Percentiles rank a stretch among this genome's conserved stretches.
Conservation (phyloP, 1,284 basidiomycete species). For the Irpex rosettiformis region DNA sequence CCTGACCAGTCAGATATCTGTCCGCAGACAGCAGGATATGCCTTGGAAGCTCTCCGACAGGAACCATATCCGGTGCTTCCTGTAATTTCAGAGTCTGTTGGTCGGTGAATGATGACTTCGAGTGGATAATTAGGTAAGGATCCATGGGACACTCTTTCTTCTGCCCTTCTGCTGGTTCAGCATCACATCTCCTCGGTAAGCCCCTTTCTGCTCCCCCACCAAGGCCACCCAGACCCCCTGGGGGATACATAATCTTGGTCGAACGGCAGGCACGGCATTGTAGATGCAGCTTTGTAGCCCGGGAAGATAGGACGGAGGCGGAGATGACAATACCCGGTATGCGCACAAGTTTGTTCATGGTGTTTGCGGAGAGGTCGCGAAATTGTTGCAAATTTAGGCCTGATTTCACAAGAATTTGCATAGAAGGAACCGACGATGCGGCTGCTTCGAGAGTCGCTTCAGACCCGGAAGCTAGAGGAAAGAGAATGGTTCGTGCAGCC, state of each 20-base stretch:
- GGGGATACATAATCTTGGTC: slow-evolving; percentile 78
- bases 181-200: slow-evolving; percentile 83
- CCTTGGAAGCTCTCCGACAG: slow-evolving; percentile 94
- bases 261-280: slow-evolving; percentile 91
- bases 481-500: slow-evolving; percentile 78
- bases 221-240: slow-evolving; percentile 84
- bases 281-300: slow-evolving; percentile 89
- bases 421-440: slow-evolving; percentile 70
- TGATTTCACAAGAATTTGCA: slow-evolving; percentile 89
- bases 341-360: slow-evolving; percentile 93
- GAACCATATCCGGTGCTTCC: slow-evolving; percentile 99
- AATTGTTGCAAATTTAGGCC: slow-evolving; percentile 93
- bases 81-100: slow-evolving; percentile 97
- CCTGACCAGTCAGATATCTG: slow-evolving; percentile 84
- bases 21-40: slow-evolving; percentile 95
- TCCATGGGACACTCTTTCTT: slow-evolving; percentile 94
- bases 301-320: slow-evolving; percentile 89
- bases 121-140: slow-evolving; percentile 95
- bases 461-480: slow-evolving; percentile 56
- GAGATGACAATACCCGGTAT: slow-evolving; percentile 99
- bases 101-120: slow-evolving; percentile 93
- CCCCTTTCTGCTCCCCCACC: slow-evolving; percentile 78
- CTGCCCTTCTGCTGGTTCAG: slow-evolving; percentile 69
- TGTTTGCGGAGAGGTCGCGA: slow-evolving; percentile 89
- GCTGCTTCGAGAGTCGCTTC: slow-evolving; percentile 54